These are phyloP conservation scores for Apophysomyces trapeziformis DNA, from an alignment of 371 early-diverging fungal species.

Conservation along the genomic window DNA sequence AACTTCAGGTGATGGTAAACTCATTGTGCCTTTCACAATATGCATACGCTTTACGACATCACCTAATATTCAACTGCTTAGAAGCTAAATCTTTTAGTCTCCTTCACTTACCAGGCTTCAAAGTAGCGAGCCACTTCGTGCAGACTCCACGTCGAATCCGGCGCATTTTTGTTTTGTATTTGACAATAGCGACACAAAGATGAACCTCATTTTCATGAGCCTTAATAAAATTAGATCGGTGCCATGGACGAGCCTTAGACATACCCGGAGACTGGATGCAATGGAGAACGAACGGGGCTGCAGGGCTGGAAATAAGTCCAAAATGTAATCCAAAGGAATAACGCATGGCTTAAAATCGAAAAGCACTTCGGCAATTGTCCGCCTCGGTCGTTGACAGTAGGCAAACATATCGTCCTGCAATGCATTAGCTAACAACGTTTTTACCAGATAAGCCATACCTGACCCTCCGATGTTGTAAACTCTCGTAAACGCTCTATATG, in stretches of 20 bases:
- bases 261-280: slow-evolving; percentile 54
- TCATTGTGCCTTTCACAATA: slow-evolving; percentile 78
- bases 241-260: background rate
- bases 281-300: slow-evolving; percentile 88
- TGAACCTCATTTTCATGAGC: slow-evolving; percentile 62
- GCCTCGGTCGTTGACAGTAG: slow-evolving; percentile 79
- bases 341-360: slow-evolving; percentile 77
- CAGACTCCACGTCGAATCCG: slow-evolving; percentile 81
- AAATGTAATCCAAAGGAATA: slow-evolving; percentile 78
- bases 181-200: slow-evolving; percentile 84
- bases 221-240: slow-evolving; percentile 14
- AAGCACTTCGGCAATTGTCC: slow-evolving; percentile 85
- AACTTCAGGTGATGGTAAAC: slow-evolving; percentile 55
- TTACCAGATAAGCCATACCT: slow-evolving; percentile 41
- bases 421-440: background rate
- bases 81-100: background rate
- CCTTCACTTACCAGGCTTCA: slow-evolving; percentile 35
- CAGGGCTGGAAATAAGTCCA: slow-evolving; percentile 83
- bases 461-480: slow-evolving; percentile 80
- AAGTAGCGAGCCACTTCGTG: slow-evolving; percentile 73
- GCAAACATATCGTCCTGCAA: slow-evolving; percentile 79
- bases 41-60: slow-evolving; percentile 55
- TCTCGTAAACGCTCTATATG: slow-evolving; percentile 83
- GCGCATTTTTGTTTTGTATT: slow-evolving; percentile 79
- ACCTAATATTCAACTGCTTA: slow-evolving; percentile 14